A percentile compares a stretch with the other conserved stretches of the same genome.
Conservation (phyloP, 371 early-diverging fungal genomes). For the Globomyces sp. region DNA sequence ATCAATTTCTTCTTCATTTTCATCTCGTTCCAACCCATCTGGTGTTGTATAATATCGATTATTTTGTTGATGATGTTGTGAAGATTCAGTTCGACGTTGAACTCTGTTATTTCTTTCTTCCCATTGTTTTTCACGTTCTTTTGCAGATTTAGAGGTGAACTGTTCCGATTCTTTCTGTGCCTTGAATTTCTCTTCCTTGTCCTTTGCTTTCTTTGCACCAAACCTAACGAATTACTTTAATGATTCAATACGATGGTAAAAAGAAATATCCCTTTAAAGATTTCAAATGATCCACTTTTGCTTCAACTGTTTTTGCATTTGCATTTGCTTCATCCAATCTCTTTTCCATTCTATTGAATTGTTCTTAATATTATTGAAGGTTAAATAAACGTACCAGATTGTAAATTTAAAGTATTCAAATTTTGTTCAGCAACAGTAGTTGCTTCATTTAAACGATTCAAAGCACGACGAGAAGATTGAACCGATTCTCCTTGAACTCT, state of each 20-base stretch:
- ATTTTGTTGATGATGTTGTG: neutral
- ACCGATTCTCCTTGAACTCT: constrained; percentile 72
- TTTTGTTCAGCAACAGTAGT: constrained; percentile 62
- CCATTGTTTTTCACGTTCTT: constrained; percentile 47
- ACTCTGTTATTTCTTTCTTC: constrained; percentile 31
- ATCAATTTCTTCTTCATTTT: constrained; percentile 79
- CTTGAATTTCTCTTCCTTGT: constrained; percentile 49
- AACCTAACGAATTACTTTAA: constrained; percentile 20
- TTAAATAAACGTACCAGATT: constrained; percentile 51
- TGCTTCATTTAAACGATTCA: constrained; percentile 63
- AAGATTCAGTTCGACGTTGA: constrained; percentile 9
- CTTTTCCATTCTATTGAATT: constrained; percentile 69
- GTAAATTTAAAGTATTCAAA: constrained; percentile 63
- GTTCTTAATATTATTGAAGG: constrained; percentile 42
- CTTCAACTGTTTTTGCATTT: constrained; percentile 68
- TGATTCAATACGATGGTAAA: constrained; percentile 42
- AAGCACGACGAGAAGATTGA: constrained; percentile 70
- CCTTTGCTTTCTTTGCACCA: constrained; percentile 58
- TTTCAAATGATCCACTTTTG: constrained; percentile 71
- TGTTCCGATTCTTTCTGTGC: constrained; percentile 35
- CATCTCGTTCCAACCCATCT: constrained; percentile 43
- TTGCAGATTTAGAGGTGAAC: constrained; percentile 45
- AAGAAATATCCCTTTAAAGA: constrained; percentile 79
- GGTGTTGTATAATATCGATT: constrained; percentile 40
- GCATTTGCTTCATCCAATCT: constrained; percentile 71